These are phyloP conservation scores for Ilex asprella DNA, from an alignment of 257 asterid genomes.

Conservation along the genomic window DNA sequence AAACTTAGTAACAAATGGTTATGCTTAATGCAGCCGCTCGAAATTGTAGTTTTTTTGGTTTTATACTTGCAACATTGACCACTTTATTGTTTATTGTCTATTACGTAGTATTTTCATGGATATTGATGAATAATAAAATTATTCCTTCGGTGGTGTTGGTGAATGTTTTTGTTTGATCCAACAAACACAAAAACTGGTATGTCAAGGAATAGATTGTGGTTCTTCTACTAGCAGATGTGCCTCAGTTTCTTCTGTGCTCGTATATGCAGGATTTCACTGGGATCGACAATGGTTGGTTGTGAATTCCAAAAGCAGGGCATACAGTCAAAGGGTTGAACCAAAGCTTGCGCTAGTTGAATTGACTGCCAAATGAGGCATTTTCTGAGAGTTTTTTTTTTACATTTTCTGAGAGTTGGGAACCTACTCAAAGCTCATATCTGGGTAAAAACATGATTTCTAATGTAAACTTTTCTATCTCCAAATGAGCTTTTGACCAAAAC, in stretches of 20 bases:
- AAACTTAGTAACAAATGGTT: too few species aligned
- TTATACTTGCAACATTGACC: too few species aligned
- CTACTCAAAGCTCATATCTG: slow-evolving; percentile 41
- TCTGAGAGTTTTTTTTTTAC: too few species aligned
- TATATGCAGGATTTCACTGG: slow-evolving; percentile 68
- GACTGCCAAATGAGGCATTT: slow-evolving; percentile 51
- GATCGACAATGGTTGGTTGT: slow-evolving; percentile 73
- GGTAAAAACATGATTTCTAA: slow-evolving; percentile 24
- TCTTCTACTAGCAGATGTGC: too few species aligned
- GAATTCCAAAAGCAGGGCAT: slow-evolving; percentile 62
- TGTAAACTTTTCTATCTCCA: neutral
- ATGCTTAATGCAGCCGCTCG: too few species aligned
- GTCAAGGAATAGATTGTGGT: neutral
- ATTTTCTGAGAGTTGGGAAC: slow-evolving; percentile 46
- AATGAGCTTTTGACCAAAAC: too few species aligned
- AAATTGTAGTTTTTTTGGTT: too few species aligned
- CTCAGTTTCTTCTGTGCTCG: neutral
- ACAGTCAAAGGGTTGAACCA: slow-evolving; percentile 66
- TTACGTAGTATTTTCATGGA: neutral
- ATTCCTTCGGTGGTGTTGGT: neutral
- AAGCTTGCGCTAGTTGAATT: slow-evolving; percentile 62
- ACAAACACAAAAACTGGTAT: neutral
- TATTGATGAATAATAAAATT: neutral
- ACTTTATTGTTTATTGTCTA: too few species aligned
- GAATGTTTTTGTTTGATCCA: neutral